A percentile compares a stretch with the other conserved stretches of the same genome.
These are phyloP conservation scores for Podochytrium sp. DNA, from an alignment of 192 early-diverging fungal genomes.

Conservation along the genomic window DNA sequence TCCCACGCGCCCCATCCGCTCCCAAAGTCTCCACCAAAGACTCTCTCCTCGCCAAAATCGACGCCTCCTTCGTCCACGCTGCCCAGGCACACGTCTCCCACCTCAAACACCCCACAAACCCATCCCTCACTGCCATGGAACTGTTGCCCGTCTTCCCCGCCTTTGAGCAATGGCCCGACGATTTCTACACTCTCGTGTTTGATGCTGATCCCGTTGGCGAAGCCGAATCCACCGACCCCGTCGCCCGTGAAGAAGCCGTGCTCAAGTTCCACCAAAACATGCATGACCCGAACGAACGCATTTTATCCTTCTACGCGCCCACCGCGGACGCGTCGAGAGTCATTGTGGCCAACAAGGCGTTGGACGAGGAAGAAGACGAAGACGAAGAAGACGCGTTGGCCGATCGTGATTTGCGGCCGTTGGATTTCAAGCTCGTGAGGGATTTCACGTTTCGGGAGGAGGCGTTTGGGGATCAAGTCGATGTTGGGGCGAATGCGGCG, in stretches of 20 bases:
- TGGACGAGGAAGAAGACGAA: slow-evolving; percentile 27
- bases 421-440: slow-evolving; percentile 15
- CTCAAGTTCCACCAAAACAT: background rate
- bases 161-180: slow-evolving; percentile 31
- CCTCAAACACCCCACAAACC: slow-evolving; percentile 39
- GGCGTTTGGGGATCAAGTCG: background rate
- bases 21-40: background rate
- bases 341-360: background rate
- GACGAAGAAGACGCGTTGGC: slow-evolving; percentile 28
- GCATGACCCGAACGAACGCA: background rate
- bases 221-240: background rate
- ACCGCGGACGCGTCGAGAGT: too few relatives aligned
- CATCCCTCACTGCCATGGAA: slow-evolving; percentile 32
- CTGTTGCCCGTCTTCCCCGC: slow-evolving; percentile 44
- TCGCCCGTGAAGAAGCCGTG: background rate
- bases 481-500: background rate
- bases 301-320: background rate
- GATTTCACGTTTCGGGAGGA: slow-evolving; percentile 30
- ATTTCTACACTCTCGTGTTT: slow-evolving; percentile 32
- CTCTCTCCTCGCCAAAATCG: slow-evolving; percentile 18
- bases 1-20: background rate
- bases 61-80: slow-evolving; percentile 32
- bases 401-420: background rate
- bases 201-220: slow-evolving; percentile 37
- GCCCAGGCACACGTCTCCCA: slow-evolving; percentile 11